These are phyloP conservation scores for Aureobasidium melanogenum DNA, from an alignment of 2,329 filamentous ascomycete species.

Conservation along the genomic window DNA sequence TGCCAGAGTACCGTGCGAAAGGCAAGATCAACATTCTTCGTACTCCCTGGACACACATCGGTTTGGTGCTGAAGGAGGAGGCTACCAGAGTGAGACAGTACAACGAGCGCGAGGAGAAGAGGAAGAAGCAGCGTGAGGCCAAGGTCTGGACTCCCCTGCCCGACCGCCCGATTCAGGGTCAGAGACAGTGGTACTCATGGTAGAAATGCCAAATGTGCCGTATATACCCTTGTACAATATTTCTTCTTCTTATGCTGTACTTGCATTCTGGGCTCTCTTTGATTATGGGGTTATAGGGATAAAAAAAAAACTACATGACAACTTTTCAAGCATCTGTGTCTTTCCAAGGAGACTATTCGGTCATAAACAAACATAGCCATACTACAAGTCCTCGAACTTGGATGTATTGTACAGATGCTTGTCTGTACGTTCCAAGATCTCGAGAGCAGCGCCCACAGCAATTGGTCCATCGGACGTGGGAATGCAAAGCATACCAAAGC, in stretches of 20 bases:
- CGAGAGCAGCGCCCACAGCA: constrained; percentile 49
- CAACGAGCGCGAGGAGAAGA: constrained; percentile 68
- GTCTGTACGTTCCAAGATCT: constrained; percentile 49
- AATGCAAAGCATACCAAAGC: constrained; percentile 58
- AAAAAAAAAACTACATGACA: not conserved
- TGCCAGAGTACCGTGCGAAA: constrained; percentile 64
- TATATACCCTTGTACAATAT: constrained; percentile 11
- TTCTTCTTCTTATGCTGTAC: not conserved
- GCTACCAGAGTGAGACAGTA: constrained; percentile 75
- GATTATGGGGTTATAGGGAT: not conserved
- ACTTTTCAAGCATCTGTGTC: not conserved
- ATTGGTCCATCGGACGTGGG: constrained; percentile 47
- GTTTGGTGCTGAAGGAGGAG: constrained; percentile 82
- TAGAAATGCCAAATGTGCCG: constrained; percentile 35
- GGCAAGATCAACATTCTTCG: constrained; percentile 60
- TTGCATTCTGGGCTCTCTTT: not conserved
- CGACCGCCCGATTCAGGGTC: constrained; percentile 72
- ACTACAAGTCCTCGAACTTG: constrained; percentile 25
- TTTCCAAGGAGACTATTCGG: not conserved
- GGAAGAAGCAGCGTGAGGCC: constrained; percentile 61
- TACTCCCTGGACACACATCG: constrained; percentile 68
- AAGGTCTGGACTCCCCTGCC: constrained; percentile 84
- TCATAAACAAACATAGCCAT: not conserved
- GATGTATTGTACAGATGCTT: constrained; percentile 44
- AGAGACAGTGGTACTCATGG: constrained; percentile 89